These are phyloP conservation scores for Phalaenopsis aphrodite DNA, from an alignment of 106 monocot species.

Conservation along the genomic window DNA sequence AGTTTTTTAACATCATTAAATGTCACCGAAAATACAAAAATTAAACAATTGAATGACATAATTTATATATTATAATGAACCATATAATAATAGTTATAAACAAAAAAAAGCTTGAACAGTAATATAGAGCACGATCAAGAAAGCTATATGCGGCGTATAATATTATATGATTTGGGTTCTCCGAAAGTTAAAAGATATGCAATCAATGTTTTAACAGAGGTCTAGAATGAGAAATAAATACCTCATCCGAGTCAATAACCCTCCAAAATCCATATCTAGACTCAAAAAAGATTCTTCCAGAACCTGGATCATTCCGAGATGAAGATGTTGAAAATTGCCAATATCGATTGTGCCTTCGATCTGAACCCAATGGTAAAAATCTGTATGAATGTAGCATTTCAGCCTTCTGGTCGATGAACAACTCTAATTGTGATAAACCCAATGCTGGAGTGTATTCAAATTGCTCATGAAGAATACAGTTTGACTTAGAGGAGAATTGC, in stretches of 20 bases:
- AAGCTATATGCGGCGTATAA: no score
- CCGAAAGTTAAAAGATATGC: not conserved
- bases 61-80: no score
- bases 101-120: no score
- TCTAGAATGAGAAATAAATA: conserved; percentile 15
- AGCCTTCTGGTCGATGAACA: conserved; percentile 73
- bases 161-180: no score
- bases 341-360: conserved; percentile 86
- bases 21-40: no score
- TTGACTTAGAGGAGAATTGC: conserved; percentile 34
- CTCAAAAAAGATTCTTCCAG: conserved; percentile 92
- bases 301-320: conserved; percentile 78
- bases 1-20: no score
- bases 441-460: conserved; percentile 60
- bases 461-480: conserved; percentile 31
- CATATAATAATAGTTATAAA: no score
- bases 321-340: conserved; percentile 89
- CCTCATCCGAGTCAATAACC: conserved; percentile 93
- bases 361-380: conserved; percentile 85
- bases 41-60: no score
- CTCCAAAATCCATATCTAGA: conserved; percentile 83
- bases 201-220: not conserved
- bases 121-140: no score
- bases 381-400: conserved; percentile 80
- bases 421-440: conserved; percentile 68